Evolutionary conservation across 1,284 basidiomycete genomes (phyloP), one percentile per base, ranked within the genome.

Genomic region (Schizopora paradoxa): DNA sequence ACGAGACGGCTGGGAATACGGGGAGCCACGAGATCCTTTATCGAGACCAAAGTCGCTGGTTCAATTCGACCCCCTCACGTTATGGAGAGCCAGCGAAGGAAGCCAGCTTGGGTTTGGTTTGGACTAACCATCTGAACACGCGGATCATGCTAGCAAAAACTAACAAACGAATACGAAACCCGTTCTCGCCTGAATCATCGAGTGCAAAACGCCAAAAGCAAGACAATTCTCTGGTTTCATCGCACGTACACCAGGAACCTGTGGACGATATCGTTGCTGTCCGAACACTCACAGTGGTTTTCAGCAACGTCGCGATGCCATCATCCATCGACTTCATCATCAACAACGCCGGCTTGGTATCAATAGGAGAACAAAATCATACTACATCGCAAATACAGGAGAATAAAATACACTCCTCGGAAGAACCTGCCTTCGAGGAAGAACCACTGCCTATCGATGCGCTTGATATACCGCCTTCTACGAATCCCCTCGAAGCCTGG

Each of bases 111-210:
- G 93, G 93, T 0, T 78, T 94, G 40, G 82, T 82, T 2, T 97
- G 93, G 93, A 85, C 91, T 6, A 94, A 94, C 61, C 84, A 88
- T 51, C 71, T 96, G 49, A 93, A 93, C 52, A 73, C 73, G 3
- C 75, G 93, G 8, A 74, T 96, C 45, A 83, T 95, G 74, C 71
- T 95, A 38, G 78, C 75, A 37, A 75, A 89, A 13, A 93, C 91
- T 0, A 76, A 77, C 4, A 75, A 75, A 54, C 64, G 74, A 26
- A 54, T 51, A 23, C 56, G 56, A 7, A 11, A 45, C 7, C 16
- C 26, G n/a, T 6, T 6, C 1, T 32, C 37, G 13, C 16, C 25
- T 13, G 22, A 32, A 19, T 22, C 14, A 2, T 42, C 23, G 10
- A 35, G n/a, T 31, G 34, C 42, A 14, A 57, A 63, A 4, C 47